Conservation (phyloP, 805 yeast species). For the Scheffersomyces stipitis region DNA sequence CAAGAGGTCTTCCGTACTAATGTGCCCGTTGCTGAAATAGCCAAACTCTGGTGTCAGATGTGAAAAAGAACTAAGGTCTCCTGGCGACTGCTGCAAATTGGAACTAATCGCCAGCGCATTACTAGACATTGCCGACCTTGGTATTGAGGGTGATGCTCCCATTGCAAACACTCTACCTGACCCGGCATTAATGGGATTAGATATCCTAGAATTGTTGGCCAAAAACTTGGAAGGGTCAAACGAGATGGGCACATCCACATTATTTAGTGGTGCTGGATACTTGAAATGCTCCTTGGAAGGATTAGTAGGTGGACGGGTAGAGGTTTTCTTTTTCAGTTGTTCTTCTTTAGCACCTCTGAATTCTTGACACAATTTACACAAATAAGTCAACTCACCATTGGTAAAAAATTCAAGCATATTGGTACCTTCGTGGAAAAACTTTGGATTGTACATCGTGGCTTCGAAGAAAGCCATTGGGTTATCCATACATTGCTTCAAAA, state of each 20-base stretch:
- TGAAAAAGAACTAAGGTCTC: neutral
- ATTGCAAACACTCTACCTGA: neutral
- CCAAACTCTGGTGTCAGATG: neutral
- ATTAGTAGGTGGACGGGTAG: neutral
- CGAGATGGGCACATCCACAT: neutral
- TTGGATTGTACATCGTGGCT: conserved; percentile 23
- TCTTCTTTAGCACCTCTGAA: conserved; percentile 37
- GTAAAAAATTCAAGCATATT: conserved; percentile 40
- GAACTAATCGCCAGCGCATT: no score
- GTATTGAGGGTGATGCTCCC: no score
- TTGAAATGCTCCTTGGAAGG: neutral
- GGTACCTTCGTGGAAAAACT: conserved; percentile 35
- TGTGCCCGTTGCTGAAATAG: neutral
- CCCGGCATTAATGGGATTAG: neutral
- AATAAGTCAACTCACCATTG: conserved; percentile 32
- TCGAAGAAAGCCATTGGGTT: conserved; percentile 38
- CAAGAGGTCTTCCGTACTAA: conserved; percentile 32
- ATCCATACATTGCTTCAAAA: conserved; percentile 41
- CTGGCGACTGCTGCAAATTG: neutral
- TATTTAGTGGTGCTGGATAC: neutral
- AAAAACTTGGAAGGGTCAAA: neutral
- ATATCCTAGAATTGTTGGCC: neutral
- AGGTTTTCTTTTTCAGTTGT: conserved; percentile 5
- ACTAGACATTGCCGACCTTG: neutral
- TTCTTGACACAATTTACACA: conserved; percentile 39